These are phyloP conservation scores for Fraxinus latifolia DNA, from an alignment of 305 asterid genomes.

Conservation along the genomic window DNA sequence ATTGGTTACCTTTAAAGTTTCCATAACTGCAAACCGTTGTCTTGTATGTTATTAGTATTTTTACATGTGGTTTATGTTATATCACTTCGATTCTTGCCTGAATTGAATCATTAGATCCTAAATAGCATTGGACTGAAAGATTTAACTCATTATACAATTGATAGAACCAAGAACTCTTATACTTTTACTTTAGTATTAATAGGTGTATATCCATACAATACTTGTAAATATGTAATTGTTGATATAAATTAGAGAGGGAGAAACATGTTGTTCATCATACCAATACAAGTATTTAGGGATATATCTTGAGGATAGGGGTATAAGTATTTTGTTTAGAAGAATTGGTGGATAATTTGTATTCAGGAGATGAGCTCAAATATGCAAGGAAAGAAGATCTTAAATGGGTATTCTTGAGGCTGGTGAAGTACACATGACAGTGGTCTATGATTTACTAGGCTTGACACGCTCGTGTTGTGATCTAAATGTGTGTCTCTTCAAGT, in stretches of 20 bases:
- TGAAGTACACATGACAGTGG: neutral
- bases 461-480: neutral
- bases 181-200: neutral
- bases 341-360: neutral
- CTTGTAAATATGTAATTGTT: neutral
- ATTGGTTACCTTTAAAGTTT: neutral
- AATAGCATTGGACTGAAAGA: neutral
- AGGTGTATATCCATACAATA: too few relatives aligned
- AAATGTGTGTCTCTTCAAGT: neutral
- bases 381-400: neutral
- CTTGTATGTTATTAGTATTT: neutral
- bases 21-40: neutral
- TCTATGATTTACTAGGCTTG: neutral
- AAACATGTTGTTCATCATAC: neutral
- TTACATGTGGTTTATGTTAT: neutral
- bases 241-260: neutral
- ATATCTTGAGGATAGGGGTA: neutral
- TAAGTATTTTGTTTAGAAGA: neutral
- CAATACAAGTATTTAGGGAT: neutral
- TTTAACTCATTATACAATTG: neutral
- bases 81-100: neutral
- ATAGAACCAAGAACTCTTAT: neutral
- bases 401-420: neutral
- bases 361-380: neutral
- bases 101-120: neutral